Percentiles rank a stretch among this genome's conserved stretches.
Evolutionary conservation across 192 early-diverging fungal species (phyloP).

Genomic region (Dimargaris xerosporica): DNA sequence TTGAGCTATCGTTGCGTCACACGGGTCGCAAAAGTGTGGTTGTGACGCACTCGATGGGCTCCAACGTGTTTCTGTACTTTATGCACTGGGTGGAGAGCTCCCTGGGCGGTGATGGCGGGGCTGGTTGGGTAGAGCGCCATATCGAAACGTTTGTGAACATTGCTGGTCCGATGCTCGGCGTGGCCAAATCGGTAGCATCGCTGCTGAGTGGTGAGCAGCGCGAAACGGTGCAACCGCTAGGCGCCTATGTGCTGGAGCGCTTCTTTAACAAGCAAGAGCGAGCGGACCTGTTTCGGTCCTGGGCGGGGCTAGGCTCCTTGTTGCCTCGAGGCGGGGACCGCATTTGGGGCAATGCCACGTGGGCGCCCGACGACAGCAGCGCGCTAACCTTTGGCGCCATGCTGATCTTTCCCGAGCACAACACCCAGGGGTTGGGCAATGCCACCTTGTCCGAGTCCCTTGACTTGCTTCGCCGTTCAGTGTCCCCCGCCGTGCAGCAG

Average conservation of each 20-base stretch:
- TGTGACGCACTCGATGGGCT: slow-evolving; percentile 38
- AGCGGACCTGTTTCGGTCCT: slow-evolving; percentile 60
- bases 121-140: slow-evolving; percentile 59
- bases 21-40: slow-evolving; percentile 37
- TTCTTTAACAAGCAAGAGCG: slow-evolving; percentile 68
- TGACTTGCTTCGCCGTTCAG: slow-evolving; percentile 32
- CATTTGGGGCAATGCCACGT: slow-evolving; percentile 51
- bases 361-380: slow-evolving; percentile 55
- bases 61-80: slow-evolving; percentile 62
- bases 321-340: slow-evolving; percentile 69
- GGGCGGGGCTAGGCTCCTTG: slow-evolving; percentile 62
- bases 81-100: slow-evolving; percentile 69
- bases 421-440: neutral
- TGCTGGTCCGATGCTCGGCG: slow-evolving; percentile 71
- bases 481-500: slow-evolving; percentile 28
- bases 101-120: slow-evolving; percentile 48
- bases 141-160: slow-evolving; percentile 71
- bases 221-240: slow-evolving; percentile 68
- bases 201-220: slow-evolving; percentile 66
- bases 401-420: slow-evolving; percentile 28
- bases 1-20: slow-evolving; percentile 40
- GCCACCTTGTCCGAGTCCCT: slow-evolving; percentile 26
- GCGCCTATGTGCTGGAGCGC: slow-evolving; percentile 63
- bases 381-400: slow-evolving; percentile 34
- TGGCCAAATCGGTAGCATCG: slow-evolving; percentile 65